These are phyloP conservation scores for Chamaecrista fasciculata DNA, from an alignment of 306 rosid species.

Conservation along the genomic window DNA sequence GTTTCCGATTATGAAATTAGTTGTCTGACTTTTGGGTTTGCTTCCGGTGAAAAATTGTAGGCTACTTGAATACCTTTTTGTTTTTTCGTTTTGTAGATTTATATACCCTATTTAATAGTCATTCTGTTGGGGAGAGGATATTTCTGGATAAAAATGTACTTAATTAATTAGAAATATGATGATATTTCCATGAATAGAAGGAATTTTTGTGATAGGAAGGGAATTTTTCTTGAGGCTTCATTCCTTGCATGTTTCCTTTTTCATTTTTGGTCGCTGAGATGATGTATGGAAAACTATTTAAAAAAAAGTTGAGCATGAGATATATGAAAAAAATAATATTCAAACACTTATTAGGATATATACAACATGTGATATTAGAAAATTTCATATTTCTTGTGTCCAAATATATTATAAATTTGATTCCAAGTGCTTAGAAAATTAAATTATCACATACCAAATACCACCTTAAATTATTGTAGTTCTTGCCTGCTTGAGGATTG, in stretches of 20 bases:
- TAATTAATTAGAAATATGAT: conserved; percentile 25
- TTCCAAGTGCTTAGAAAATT: not conserved
- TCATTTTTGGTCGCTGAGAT: not conserved
- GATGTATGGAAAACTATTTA: not conserved
- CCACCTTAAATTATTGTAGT: not conserved
- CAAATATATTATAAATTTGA: not conserved
- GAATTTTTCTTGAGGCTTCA: conserved; percentile 24
- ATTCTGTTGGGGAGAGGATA: not conserved
- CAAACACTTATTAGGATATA: not conserved
- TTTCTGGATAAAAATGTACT: conserved; percentile 25
- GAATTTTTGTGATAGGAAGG: conserved; percentile 22
- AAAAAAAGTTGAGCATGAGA: not conserved
- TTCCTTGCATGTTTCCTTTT: not conserved
- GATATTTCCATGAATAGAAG: conserved; percentile 23
- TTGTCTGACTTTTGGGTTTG: conserved; percentile 1
- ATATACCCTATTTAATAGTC: not conserved
- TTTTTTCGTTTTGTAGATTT: not conserved
- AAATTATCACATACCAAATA: not conserved
- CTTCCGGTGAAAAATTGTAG: conserved; percentile 12
- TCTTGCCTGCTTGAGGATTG: not conserved
- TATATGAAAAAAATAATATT: not conserved
- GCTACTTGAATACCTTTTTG: not conserved
- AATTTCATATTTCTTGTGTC: not conserved
- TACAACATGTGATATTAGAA: no score
- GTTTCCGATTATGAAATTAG: conserved; percentile 22